phyloP scores from a whole-genome alignment of 164 flowering plant species.

The Annona cherimola region DNA sequence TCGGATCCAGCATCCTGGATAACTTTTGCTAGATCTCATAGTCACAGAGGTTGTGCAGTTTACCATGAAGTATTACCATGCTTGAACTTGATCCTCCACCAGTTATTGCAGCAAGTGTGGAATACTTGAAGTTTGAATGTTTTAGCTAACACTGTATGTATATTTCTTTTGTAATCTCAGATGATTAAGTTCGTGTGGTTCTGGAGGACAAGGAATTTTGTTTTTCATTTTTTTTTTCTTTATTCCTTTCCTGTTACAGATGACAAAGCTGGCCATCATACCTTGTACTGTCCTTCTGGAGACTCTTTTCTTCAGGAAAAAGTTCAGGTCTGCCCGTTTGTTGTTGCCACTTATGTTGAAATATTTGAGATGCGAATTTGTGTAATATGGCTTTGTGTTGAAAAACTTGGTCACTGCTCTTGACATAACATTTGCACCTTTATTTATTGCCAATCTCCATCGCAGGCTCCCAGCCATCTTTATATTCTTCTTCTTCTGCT shows the following conservation, averaged over 20 bases:
- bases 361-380: not conserved
- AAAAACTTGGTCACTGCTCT: not conserved
- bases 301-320: slow-evolving; percentile 81
- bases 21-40: not conserved
- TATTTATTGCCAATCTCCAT: too few species aligned
- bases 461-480: not conserved
- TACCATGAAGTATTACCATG: not conserved
- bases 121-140: too few species aligned
- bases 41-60: not conserved
- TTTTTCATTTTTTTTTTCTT: slow-evolving; percentile 2
- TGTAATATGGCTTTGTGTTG: not conserved
- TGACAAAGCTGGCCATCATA: slow-evolving; percentile 94
- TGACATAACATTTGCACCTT: not conserved
- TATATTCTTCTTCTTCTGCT: not conserved
- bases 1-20: not conserved
- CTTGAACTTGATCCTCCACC: not conserved
- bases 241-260: slow-evolving; percentile 39
- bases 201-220: not conserved
- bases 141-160: not conserved
- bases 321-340: slow-evolving; percentile 54
- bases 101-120: not conserved
- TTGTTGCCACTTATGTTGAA: not conserved
- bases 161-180: not conserved
- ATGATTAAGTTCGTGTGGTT: not conserved
- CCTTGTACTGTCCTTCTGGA: slow-evolving; percentile 94